These are phyloP conservation scores for Helicocarpus griseus DNA, from an alignment of 2,329 filamentous ascomycete genomes.

Conservation along the genomic window DNA sequence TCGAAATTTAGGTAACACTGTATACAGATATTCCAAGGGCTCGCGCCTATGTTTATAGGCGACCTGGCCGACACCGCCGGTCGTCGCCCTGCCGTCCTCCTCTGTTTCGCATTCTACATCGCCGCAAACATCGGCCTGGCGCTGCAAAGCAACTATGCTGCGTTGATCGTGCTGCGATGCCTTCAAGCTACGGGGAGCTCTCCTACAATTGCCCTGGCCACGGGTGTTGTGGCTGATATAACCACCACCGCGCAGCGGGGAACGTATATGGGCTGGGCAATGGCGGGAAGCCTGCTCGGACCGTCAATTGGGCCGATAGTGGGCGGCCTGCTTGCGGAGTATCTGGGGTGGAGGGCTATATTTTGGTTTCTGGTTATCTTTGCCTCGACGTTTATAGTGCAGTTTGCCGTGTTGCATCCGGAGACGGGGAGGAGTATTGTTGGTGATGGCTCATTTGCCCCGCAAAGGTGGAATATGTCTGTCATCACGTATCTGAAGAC, in stretches of 20 bases:
- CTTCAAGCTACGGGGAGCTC: slow-evolving; percentile 56
- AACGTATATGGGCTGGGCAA: slow-evolving; percentile 61
- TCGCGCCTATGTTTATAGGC: slow-evolving; percentile 52
- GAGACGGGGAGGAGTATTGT: slow-evolving; percentile 35
- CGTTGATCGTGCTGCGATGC: slow-evolving; percentile 52
- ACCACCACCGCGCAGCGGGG: slow-evolving; percentile 60
- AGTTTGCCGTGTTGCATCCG: slow-evolving; percentile 48
- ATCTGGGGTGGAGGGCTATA: slow-evolving; percentile 56
- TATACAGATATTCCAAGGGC: slow-evolving; percentile 46
- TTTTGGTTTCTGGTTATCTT: slow-evolving; percentile 60
- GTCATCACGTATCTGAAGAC: slow-evolving; percentile 12
- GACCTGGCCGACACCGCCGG: slow-evolving; percentile 53
- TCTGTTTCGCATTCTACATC: slow-evolving; percentile 49
- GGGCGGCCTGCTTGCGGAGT: slow-evolving; percentile 54
- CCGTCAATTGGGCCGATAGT: slow-evolving; percentile 49
- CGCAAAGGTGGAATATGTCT: slow-evolving; percentile 17
- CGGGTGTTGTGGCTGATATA: slow-evolving; percentile 63
- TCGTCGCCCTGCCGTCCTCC: slow-evolving; percentile 51
- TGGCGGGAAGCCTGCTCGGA: slow-evolving; percentile 44
- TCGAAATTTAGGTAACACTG: slow-evolving; percentile 23
- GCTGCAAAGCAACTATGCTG: slow-evolving; percentile 47
- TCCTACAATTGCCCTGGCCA: slow-evolving; percentile 60
- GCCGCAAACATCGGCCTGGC: slow-evolving; percentile 52
- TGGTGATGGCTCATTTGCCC: slow-evolving; percentile 22
- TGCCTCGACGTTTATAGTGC: slow-evolving; percentile 40